These are phyloP conservation scores for Ilex aquifolium DNA, from an alignment of 257 asterid species.

Conservation along the genomic window DNA sequence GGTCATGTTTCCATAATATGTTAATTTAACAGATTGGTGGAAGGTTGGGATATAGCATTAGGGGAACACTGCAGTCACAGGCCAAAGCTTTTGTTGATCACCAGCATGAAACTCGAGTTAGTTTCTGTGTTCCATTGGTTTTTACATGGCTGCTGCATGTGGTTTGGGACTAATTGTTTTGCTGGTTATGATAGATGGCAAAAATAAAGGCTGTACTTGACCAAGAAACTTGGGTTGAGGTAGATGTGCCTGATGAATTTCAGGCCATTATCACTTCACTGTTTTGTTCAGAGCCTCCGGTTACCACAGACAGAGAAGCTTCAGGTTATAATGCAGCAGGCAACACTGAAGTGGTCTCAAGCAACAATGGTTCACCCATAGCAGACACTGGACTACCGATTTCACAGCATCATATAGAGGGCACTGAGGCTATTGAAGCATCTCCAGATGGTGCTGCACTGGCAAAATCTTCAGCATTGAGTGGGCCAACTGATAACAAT, in stretches of 20 bases:
- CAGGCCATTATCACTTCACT: constrained; percentile 67
- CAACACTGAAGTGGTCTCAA: constrained; percentile 26
- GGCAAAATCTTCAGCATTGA: constrained; percentile 28
- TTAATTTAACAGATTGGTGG: constrained; percentile 87
- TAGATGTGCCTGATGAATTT: constrained; percentile 95
- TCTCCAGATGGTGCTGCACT: constrained; percentile 32
- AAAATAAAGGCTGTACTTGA: constrained; percentile 94
- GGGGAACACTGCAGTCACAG: constrained; percentile 94
- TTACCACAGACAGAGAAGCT: constrained; percentile 37
- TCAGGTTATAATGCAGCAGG: constrained; percentile 31
- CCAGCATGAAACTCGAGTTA: constrained; percentile 96
- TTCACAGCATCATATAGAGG: constrained; percentile 31
- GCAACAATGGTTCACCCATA: constrained; percentile 36
- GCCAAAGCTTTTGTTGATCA: constrained; percentile 87
- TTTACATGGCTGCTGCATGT: constrained; percentile 16
- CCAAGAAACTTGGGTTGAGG: constrained; percentile 96
- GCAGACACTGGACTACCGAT: constrained; percentile 37
- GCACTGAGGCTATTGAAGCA: constrained; percentile 46
- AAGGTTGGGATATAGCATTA: constrained; percentile 96
- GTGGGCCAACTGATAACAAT: constrained; percentile 38
- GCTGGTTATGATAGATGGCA: constrained; percentile 57
- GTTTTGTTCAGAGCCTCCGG: constrained; percentile 41
- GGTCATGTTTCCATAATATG: constrained; percentile 35
- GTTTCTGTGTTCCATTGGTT: constrained; percentile 25
- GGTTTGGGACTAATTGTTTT: constrained; percentile 25